Base-by-base conservation (phyloP, 257 asterid genomes). In the Solanum infundibuliforme region DNA sequence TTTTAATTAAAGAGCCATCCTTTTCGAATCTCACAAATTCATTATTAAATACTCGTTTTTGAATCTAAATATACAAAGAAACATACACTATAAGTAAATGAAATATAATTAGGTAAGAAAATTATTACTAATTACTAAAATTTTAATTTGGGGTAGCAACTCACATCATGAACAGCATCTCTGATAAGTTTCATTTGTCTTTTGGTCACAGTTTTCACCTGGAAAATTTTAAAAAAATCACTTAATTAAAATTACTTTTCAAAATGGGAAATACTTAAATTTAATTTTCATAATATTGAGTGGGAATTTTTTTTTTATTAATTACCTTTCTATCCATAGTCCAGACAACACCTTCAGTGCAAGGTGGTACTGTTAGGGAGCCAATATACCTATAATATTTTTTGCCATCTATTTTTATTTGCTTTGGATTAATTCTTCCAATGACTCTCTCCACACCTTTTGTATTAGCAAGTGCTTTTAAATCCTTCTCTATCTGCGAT, bases 311-410 rank as follows among this genome's bases (percentile, higher is more conserved):
- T 39, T 9, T 39, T 39, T 36, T 46, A 25, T 76, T 89, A 93
- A 29, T 76, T 89, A 93, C 98, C 93, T 89, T 91, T 88, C 31
- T 86, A 0, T 89, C 74, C 52, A 94, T 90, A 4, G 96, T 91
- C 98, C 98, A 95, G 1, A 68, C 41, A 55, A 94, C 85, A 85
- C 89, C 75, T 69, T 93, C 89, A 12, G 95, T 91, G 87, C 98
- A 95, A 10, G 98, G 98, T 69, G 98, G 98, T 20, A 86, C 82
- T 0, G 98, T 95, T 31, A 95, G 94, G 7, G 98, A 95, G 18
- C 98, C 98, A 46, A 90, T 85, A 86, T 93, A 94, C 25, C 96
- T 90, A n/a, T 90, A 95, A 77, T 95, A 94, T 32, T 89, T 90
- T 58, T 92, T 88, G 79, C 95, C 90, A 23, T 92, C 94, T 5